A percentile compares a stretch with the other conserved stretches of the same genome.
Conservation (phyloP, 2,329 filamentous ascomycete species). For the Neoarthrinium moseri region DNA sequence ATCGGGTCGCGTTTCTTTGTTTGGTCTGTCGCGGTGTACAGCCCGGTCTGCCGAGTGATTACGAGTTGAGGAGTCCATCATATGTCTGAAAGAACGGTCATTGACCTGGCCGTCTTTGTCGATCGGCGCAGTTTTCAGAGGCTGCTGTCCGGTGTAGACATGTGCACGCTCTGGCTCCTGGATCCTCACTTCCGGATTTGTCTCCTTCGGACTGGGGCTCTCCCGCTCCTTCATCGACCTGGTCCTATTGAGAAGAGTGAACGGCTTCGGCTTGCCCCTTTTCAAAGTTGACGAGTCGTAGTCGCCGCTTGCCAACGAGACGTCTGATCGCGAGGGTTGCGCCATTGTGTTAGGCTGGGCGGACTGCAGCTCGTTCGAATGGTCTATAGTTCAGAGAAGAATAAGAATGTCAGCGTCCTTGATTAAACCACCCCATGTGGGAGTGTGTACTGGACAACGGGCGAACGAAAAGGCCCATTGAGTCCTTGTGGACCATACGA, state of each 20-base stretch:
- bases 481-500: background rate
- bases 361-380: slow-evolving; percentile 31
- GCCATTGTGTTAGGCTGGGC: slow-evolving; percentile 34
- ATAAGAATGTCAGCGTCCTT: slow-evolving; percentile 20
- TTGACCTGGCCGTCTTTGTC: slow-evolving; percentile 40
- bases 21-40: slow-evolving; percentile 40
- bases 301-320: slow-evolving; percentile 49
- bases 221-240: slow-evolving; percentile 49
- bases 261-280: slow-evolving; percentile 55
- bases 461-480: background rate
- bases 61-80: slow-evolving; percentile 63
- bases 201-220: slow-evolving; percentile 34
- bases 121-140: slow-evolving; percentile 61
- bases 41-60: slow-evolving; percentile 74
- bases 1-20: slow-evolving; percentile 44
- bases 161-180: slow-evolving; percentile 36
- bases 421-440: too few relatives aligned
- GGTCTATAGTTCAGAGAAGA: slow-evolving; percentile 19
- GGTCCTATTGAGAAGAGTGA: slow-evolving; percentile 50
- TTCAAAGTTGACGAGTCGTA: slow-evolving; percentile 40
- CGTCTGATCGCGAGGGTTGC: slow-evolving; percentile 48
- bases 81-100: slow-evolving; percentile 67
- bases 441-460: too few relatives aligned
- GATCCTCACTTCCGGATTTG: slow-evolving; percentile 26
- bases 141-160: slow-evolving; percentile 35